Base-by-base conservation (phyloP, 1,139 yeast species). In the Taphrina pruni region DNA sequence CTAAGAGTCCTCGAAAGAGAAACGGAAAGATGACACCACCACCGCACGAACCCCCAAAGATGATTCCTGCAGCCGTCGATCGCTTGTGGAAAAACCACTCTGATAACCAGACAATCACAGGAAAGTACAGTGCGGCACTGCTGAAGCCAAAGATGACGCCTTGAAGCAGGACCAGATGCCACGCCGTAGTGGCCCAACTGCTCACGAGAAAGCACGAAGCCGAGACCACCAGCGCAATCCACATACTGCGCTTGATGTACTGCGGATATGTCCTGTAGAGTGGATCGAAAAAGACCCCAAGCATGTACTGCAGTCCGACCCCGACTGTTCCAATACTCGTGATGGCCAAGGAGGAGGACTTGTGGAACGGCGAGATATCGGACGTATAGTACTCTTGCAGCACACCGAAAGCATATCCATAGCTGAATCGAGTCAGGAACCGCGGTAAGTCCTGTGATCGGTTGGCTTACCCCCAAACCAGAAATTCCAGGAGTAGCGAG, bases 1-100 rank as follows among this genome's bases (percentile, higher is more conserved):
- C 79, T 74, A 85, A 86, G 65, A 87, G 78, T 51, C 80, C 77
- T 73, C 87, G 82, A 70, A 88, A 80, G 83, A 87, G 81, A 43
- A 87, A 76, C 1, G 91, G 88, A 75, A 86, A 85, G 0, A 86
- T 78, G 39, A 86, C 83, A 61, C 90, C 90, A 20, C 93, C 93
- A 6, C 87, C 76, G 41, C 87, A 82, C 0, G 91, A 91, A n/a
- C 91, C 90, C 73, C 84, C 83, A 6, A 88, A 84, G 0, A 88
- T 88, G 4, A 86, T 76, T 0, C 89, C 86, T 58, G 86, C 76
- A 4, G 90, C 90, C 71, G 84, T 77, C 1, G 88, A 92, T 70
- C 92, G 78, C 71, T 81, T 86, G 70, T 75, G 79, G 70, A 82
- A 78, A 74, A 87, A 88, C 84, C 88, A 88, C 17, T 70, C 69